Percentiles rank a stretch among this genome's conserved stretches.
phyloP scores from a whole-genome alignment of 208 protist species.

The Trypanosoma boissoni region DNA sequence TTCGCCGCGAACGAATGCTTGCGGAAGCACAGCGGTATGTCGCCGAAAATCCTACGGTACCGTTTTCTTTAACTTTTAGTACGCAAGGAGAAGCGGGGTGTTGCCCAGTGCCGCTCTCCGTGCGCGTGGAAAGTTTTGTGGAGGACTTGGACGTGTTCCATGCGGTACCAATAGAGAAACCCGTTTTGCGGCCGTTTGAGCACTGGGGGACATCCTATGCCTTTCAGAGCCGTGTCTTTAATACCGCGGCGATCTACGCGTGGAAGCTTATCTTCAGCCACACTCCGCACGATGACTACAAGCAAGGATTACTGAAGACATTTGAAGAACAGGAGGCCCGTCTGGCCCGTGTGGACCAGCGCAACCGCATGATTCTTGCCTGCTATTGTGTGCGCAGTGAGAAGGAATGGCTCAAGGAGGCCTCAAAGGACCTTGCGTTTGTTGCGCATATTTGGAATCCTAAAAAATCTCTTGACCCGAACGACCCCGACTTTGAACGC shows the following conservation, averaged over 20 bases:
- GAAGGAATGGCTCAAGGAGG: slow-evolving; percentile 84
- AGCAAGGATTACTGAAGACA: slow-evolving; percentile 73
- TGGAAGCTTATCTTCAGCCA: slow-evolving; percentile 91
- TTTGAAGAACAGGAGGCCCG: slow-evolving; percentile 60
- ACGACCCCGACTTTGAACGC: slow-evolving; percentile 72
- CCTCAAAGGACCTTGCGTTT: slow-evolving; percentile 76
- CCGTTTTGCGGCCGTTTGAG: slow-evolving; percentile 73
- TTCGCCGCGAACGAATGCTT: background rate
- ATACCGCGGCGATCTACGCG: slow-evolving; percentile 78
- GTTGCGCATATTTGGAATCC: slow-evolving; percentile 79
- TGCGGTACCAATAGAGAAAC: slow-evolving; percentile 41
- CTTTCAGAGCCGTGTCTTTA: slow-evolving; percentile 63
- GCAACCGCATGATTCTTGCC: slow-evolving; percentile 88
- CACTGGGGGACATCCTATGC: slow-evolving; percentile 66
- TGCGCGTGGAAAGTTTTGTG: slow-evolving; percentile 62
- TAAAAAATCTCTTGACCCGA: slow-evolving; percentile 57
- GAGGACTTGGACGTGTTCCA: slow-evolving; percentile 59
- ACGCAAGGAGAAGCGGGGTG: background rate
- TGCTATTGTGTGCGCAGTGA: slow-evolving; percentile 82
- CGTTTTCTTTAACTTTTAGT: no score
- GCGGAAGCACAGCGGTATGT: background rate
- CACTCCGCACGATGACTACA: slow-evolving; percentile 86
- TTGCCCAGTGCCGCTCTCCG: slow-evolving; percentile 20
- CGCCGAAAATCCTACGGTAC: no score
- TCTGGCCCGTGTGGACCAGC: slow-evolving; percentile 76